Evolutionary conservation across 2,329 filamentous ascomycete species (phyloP).

Genomic region (Sphaerulina populicola): DNA sequence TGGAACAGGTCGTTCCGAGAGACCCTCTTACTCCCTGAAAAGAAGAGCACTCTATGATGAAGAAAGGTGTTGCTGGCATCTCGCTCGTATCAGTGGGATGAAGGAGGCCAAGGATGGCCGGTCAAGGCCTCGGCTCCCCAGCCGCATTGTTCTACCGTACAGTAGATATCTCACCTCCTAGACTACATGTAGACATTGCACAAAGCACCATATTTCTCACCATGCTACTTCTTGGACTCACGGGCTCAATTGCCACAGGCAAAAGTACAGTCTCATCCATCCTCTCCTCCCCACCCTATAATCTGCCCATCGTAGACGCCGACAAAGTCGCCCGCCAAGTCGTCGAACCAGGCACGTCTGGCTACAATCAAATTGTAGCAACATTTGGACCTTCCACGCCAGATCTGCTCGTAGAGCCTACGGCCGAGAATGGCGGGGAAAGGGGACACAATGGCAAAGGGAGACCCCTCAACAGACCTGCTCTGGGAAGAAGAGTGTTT

Average conservation of each 20-base stretch:
- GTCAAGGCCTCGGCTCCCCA: too few relatives aligned
- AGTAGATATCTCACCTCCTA: background rate
- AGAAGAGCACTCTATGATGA: too few relatives aligned
- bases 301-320: slow-evolving; percentile 84
- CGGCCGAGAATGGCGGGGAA: slow-evolving; percentile 37
- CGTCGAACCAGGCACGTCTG: slow-evolving; percentile 80
- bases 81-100: background rate
- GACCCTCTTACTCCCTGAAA: too few relatives aligned
- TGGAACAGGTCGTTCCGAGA: too few relatives aligned
- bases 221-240: slow-evolving; percentile 93
- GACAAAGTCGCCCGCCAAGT: slow-evolving; percentile 87
- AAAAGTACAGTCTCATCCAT: slow-evolving; percentile 91
- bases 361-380: slow-evolving; percentile 71
- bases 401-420: slow-evolving; percentile 64
- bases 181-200: background rate
- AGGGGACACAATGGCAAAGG: slow-evolving; percentile 54
- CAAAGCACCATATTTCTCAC: background rate
- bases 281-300: slow-evolving; percentile 71
- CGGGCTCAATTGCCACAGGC: slow-evolving; percentile 93
- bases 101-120: background rate
- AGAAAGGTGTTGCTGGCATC: too few relatives aligned
- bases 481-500: slow-evolving; percentile 78
- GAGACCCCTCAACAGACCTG: slow-evolving; percentile 73
- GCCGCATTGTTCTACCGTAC: background rate
- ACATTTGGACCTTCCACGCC: slow-evolving; percentile 78